These are phyloP conservation scores for Boletellus sp. DNA, from an alignment of 1,284 basidiomycete genomes.

Conservation along the genomic window DNA sequence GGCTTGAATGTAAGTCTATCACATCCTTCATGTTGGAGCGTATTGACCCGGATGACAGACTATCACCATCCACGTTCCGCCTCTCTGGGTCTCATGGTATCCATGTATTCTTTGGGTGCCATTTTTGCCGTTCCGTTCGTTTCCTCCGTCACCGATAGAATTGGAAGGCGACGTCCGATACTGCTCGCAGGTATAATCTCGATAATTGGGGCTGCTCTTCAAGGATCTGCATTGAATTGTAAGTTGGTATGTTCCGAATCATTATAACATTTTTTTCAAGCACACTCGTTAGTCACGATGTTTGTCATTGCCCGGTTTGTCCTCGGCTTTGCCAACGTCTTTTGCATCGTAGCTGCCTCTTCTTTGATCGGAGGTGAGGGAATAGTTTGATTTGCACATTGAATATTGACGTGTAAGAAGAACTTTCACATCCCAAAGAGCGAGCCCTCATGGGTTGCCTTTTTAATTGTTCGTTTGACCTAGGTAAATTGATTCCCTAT, in stretches of 20 bases:
- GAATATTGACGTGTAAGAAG: not conserved
- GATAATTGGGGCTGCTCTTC: slow-evolving; percentile 4
- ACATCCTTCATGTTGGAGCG: no score
- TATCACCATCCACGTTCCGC: slow-evolving; percentile 7
- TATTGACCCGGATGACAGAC: slow-evolving; percentile 1
- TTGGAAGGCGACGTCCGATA: slow-evolving; percentile 7
- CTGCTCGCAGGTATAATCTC: slow-evolving; percentile 1
- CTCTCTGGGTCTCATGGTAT: slow-evolving; percentile 8
- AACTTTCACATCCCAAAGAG: slow-evolving; percentile 22
- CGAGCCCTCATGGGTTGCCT: slow-evolving; percentile 13
- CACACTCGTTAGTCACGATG: slow-evolving; percentile 2
- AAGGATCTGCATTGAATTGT: slow-evolving; percentile 11
- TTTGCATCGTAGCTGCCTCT: slow-evolving; percentile 10
- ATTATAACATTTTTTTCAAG: not conserved
- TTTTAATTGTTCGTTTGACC: slow-evolving; percentile 5
- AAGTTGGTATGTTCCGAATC: not conserved
- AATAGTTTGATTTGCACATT: not conserved
- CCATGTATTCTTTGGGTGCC: slow-evolving; percentile 9
- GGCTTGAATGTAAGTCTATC: not conserved
- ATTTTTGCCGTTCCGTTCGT: slow-evolving; percentile 7
- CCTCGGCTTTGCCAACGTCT: slow-evolving; percentile 4
- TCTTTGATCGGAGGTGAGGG: slow-evolving; percentile 10
- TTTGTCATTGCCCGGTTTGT: slow-evolving; percentile 8
- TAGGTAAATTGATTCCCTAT: slow-evolving; percentile 7
- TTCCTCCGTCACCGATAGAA: not conserved